Conservation (phyloP, 176 grass and related monocot species). For the Tuctoria greenei region DNA sequence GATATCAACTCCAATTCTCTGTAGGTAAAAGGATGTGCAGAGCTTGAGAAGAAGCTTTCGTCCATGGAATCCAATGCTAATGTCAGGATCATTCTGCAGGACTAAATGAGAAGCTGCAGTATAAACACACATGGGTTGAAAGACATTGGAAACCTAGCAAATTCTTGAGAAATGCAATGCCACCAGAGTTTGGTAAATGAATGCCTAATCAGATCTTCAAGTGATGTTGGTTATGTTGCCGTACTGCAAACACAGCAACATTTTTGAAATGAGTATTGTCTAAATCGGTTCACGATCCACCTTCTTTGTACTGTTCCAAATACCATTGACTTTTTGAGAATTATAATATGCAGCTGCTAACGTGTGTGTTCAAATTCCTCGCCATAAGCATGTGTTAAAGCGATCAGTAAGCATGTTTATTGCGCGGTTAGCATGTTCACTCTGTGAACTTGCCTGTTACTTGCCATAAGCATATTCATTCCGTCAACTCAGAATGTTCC, state of each 20-base stretch:
- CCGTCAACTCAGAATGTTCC: too few species aligned
- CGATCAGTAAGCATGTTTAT: too few species aligned
- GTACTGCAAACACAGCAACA: slow-evolving; percentile 34
- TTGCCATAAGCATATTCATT: too few species aligned
- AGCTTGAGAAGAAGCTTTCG: slow-evolving; percentile 48
- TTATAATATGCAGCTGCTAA: too few species aligned
- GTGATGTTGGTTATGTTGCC: slow-evolving; percentile 21
- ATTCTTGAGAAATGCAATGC: slow-evolving; percentile 25
- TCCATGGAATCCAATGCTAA: slow-evolving; percentile 41
- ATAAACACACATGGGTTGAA: too few species aligned
- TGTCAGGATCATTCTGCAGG: slow-evolving; percentile 45
- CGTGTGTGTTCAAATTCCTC: too few species aligned
- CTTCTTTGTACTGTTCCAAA: too few species aligned
- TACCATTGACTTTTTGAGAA: too few species aligned
- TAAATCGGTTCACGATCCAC: slow-evolving; percentile 17
- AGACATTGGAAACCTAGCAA: neutral
- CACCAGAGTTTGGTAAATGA: slow-evolving; percentile 30
- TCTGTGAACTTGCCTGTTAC: too few species aligned
- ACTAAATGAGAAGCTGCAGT: slow-evolving; percentile 24
- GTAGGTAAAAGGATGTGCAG: slow-evolving; percentile 41
- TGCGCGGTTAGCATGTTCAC: too few species aligned
- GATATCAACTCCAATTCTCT: slow-evolving; percentile 28
- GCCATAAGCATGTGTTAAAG: too few species aligned
- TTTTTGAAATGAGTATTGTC: slow-evolving; percentile 52
- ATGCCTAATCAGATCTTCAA: slow-evolving; percentile 7